Evolutionary conservation across 352 stramenopile genomes (phyloP).

Genomic region (Chloridella minuta): DNA sequence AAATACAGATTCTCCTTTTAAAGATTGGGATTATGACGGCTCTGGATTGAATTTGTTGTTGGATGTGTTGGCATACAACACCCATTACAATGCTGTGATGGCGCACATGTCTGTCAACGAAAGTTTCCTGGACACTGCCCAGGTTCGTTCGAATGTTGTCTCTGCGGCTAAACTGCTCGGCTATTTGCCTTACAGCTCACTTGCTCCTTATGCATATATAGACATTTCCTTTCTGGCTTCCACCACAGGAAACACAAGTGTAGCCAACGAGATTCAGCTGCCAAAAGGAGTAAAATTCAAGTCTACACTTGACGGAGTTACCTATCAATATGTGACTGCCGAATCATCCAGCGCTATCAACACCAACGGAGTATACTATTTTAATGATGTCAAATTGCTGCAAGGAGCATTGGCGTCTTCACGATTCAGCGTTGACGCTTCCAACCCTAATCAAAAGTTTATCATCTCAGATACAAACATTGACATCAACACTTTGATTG

Average conservation of each 20-base stretch:
- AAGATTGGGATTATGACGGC: conserved; percentile 8
- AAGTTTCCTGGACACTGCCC: neutral
- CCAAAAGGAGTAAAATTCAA: neutral
- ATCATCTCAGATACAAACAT: neutral
- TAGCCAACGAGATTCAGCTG: neutral
- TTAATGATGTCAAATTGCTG: neutral
- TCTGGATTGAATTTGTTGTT: neutral
- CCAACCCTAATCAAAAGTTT: neutral
- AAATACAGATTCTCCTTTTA: conserved; percentile 4
- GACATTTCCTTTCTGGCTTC: neutral
- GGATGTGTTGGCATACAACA: conserved; percentile 6
- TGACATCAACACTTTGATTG: conserved; percentile 6
- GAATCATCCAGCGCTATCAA: neutral
- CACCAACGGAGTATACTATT: neutral
- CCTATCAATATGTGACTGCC: neutral
- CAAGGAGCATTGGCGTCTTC: neutral
- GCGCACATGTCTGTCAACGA: neutral
- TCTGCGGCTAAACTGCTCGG: neutral
- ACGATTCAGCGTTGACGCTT: neutral
- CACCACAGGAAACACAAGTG: neutral
- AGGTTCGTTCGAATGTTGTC: neutral
- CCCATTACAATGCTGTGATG: neutral
- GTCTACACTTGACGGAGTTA: neutral
- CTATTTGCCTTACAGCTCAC: neutral
- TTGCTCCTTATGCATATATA: neutral